Evolutionary conservation across 1,139 yeast genomes (phyloP), one percentile per base, ranked within the genome.

Genomic region (Blastobotrys niveus): DNA sequence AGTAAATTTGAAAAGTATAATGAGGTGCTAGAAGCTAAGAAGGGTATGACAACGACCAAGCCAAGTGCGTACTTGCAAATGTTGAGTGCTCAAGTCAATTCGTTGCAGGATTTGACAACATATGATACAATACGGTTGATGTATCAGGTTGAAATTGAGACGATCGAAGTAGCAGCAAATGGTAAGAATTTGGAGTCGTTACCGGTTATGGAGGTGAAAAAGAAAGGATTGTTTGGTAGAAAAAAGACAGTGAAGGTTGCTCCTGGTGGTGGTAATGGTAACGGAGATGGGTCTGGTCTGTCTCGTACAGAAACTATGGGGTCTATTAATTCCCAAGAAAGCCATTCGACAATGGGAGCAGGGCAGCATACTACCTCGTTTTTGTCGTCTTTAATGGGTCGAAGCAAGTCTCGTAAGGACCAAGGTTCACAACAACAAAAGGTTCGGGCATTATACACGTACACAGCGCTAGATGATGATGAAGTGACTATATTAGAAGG

Each of bases 81-180:
- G 34, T 60, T 89, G 46, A 69, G 71, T 37, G 72, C 73, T 34
- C 76, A 84, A 38, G 67, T 88, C 37, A 59, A 67, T 14, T 63
- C 77, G 2, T 69, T 88, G 47, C 75, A 79, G 45, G 74, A 74
- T 34, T 84, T 87, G 53, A 75, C 91, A 52, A 70, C 75, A 38
- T 80, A 82, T 50, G 98, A 93, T 61, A 80, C 86, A 3, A 66
- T 67, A 40, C 75, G 95, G 51, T 80, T 89, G 30, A 73, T 74
- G 45, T 76, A 80, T 22, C 95, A 87, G 58, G 97, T 89, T 14
- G 93, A 84, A 56, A 80, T 89, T 44, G 96, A 91, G 62, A 79
- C 93, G 15, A 87, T 93, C 52, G 93, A 87, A 61, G 78, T 82
- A 50, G 89, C 84, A 43, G 93, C 94, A 0, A 87, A 83, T 10